Conservation (phyloP, 306 rosid genomes). For the Gynostemma pentaphyllum region DNA sequence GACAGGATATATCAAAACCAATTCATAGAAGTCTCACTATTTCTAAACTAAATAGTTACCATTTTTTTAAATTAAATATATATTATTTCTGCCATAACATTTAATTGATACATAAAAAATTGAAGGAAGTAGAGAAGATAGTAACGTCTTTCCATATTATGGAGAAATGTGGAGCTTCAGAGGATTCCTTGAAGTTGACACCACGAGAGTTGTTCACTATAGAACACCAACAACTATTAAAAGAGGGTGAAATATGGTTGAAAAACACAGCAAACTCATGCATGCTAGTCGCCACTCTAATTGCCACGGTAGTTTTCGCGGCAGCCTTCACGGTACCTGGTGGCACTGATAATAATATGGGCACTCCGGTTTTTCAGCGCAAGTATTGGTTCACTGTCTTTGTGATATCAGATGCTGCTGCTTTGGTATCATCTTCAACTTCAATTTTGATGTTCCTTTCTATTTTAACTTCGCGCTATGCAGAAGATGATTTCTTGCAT, state of each 20-base stretch:
- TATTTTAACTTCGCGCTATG: neutral
- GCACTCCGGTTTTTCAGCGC: neutral
- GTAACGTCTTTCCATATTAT: neutral
- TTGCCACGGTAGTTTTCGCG: neutral
- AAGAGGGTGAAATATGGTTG: neutral
- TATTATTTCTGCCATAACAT: neutral
- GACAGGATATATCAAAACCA: neutral
- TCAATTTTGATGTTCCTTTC: neutral
- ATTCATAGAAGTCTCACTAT: neutral
- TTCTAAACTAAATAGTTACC: neutral
- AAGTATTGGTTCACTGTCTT: neutral
- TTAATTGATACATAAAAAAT: neutral
- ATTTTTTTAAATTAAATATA: neutral
- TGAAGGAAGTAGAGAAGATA: slow-evolving; percentile 38
- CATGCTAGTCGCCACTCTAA: neutral
- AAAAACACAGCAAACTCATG: neutral
- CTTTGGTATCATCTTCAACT: neutral
- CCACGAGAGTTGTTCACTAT: neutral
- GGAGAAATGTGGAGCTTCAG: neutral
- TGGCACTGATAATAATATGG: neutral
- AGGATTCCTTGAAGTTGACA: neutral
- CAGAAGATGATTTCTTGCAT: neutral
- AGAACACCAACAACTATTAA: neutral
- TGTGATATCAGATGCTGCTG: neutral
- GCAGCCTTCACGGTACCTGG: neutral